phyloP scores from a whole-genome alignment of 345 rosid genomes.

The Litchi chinensis region DNA sequence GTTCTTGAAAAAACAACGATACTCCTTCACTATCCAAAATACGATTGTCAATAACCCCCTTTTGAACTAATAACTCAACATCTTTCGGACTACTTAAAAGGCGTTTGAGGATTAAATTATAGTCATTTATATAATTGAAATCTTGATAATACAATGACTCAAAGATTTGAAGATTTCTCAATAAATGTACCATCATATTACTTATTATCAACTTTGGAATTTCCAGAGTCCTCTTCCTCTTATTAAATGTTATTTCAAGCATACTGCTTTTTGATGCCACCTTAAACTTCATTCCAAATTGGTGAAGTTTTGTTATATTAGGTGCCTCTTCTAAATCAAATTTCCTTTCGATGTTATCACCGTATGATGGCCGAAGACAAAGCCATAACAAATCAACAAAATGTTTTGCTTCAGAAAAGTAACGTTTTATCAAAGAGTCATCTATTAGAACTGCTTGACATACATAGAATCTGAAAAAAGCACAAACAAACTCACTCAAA shows the following conservation, averaged over 20 bases:
- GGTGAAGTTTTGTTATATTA: slow-evolving; percentile 5
- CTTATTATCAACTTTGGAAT: neutral
- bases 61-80: slow-evolving; percentile 4
- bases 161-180: slow-evolving; percentile 23
- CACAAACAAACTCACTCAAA: neutral
- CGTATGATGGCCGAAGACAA: neutral
- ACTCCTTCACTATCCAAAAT: neutral
- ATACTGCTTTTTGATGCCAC: neutral
- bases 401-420: neutral
- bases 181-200: neutral
- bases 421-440: neutral
- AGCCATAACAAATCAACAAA: slow-evolving; percentile 16
- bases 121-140: neutral
- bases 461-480: neutral
- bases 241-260: slow-evolving; percentile 11
- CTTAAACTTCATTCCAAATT: slow-evolving; percentile 17
- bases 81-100: neutral
- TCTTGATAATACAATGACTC: neutral
- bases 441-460: neutral
- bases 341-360: no score
- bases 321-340: no score
- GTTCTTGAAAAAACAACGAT: neutral
- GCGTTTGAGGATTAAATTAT: neutral
- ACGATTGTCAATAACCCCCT: neutral
- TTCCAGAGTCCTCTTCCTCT: slow-evolving; percentile 18